Base-by-base conservation (phyloP, 2,329 filamentous ascomycete species). In the Fusarium sulawesiense region DNA sequence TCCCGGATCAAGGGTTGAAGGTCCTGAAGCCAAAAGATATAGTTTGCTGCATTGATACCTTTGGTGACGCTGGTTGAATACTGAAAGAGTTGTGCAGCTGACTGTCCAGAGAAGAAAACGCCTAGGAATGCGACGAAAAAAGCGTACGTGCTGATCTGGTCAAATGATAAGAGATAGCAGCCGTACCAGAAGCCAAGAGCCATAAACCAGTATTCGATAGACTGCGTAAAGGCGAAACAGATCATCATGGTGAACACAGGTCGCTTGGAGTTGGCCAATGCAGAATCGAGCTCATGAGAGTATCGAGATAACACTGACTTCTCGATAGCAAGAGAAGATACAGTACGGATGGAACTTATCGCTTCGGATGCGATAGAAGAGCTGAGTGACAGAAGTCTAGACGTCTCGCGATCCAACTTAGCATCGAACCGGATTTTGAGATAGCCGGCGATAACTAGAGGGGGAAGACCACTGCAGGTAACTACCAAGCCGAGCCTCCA, bases 41-140 rank as follows among this genome's bases (percentile, higher is more conserved):
- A 86, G 68, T 86, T 86, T 32, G 83, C 84, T 6, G 83, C 81
- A 12, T 80, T 79, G 21, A 80, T 79, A 4, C 82, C 85, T 73
- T 86, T 87, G 49, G 85, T 87, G 57, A 88, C 82, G 64, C 80
- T 86, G 7, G 83, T 85, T 2, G 84, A 83, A 72, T 85, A 84
- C 44, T 82, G 76, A 70, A 84, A 84, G 11, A 84, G 74, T 48
- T 80, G 77, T 1, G 78, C 73, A 0, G 81, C 77, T 3, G 80
- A 79, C 76, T 84, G 81, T 0, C 80, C 82, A 0, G 79, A 80
- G 67, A 81, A 85, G 37, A 86, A 82, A 9, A 87, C 81, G 4
- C 80, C 82, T 76, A 86, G 81, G 64, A 87, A 87, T 10, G 85
- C 80, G 20, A 87, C 80, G 59, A 87, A 78, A 64, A 82, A 82